Conservation (phyloP, 2,329 filamentous ascomycete genomes). For the Talaromyces sp. region DNA sequence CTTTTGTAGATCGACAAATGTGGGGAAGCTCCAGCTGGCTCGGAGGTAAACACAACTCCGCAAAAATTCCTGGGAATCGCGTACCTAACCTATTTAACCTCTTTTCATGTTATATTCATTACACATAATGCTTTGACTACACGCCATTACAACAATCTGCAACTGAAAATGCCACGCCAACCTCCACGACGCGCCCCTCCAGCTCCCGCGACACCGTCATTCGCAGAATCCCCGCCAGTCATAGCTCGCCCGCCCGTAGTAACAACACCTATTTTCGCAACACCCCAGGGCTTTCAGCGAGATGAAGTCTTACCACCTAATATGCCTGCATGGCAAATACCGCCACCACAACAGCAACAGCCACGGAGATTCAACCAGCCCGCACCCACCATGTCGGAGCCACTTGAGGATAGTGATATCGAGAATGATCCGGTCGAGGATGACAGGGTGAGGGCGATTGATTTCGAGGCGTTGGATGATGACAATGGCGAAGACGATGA, state of each 20-base stretch:
- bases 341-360: background rate
- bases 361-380: background rate
- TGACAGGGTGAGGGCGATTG: conserved; percentile 14
- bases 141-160: too few species aligned
- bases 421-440: conserved; percentile 18
- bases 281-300: conserved; percentile 8
- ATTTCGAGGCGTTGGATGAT: conserved; percentile 21
- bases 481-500: conserved; percentile 31
- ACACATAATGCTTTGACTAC: background rate
- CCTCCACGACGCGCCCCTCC: conserved; percentile 14
- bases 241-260: background rate
- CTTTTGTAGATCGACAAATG: background rate
- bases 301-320: background rate
- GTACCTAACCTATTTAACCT: background rate
- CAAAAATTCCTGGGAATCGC: conserved; percentile 4
- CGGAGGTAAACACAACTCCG: conserved; percentile 18
- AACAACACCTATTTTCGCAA: conserved; percentile 11
- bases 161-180: conserved; percentile 18
- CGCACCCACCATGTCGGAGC: conserved; percentile 6
- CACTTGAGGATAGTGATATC: conserved; percentile 11
- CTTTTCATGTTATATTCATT: background rate
- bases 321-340: conserved; percentile 6
- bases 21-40: conserved; percentile 4
- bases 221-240: conserved; percentile 6
- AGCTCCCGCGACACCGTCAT: conserved; percentile 14